phyloP scores from a whole-genome alignment of 2,329 filamentous ascomycete genomes.

The Xylariomycetidae sp. region DNA sequence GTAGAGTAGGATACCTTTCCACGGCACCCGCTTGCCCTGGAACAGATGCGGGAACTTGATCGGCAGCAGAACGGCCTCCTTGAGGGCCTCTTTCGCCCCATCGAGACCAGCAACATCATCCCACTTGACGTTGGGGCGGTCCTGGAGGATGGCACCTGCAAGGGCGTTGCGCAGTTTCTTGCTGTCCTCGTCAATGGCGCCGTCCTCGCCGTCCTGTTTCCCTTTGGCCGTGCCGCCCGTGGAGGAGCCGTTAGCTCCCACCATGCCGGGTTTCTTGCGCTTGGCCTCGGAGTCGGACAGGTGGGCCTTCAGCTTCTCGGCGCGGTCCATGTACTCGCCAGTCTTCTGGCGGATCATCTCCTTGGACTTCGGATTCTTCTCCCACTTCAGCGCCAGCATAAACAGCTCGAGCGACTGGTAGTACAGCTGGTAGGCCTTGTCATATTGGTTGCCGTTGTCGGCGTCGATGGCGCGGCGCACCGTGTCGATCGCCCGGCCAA shows the following conservation, averaged over 20 bases:
- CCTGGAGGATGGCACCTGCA: slow-evolving; percentile 84
- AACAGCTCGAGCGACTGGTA: slow-evolving; percentile 95
- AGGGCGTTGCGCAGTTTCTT: slow-evolving; percentile 93
- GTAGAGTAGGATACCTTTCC: slow-evolving; percentile 96
- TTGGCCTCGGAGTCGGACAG: slow-evolving; percentile 68
- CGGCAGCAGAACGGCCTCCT: slow-evolving; percentile 94
- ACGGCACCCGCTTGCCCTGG: slow-evolving; percentile 90
- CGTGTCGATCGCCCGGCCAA: slow-evolving; percentile 91
- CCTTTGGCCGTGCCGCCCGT: slow-evolving; percentile 57
- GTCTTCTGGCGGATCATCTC: slow-evolving; percentile 96
- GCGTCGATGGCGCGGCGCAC: slow-evolving; percentile 97
- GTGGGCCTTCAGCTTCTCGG: slow-evolving; percentile 94
- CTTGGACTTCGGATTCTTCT: slow-evolving; percentile 96
- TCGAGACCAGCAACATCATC: slow-evolving; percentile 96
- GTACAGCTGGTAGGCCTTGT: slow-evolving; percentile 94
- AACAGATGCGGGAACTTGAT: slow-evolving; percentile 99
- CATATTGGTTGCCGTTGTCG: slow-evolving; percentile 93
- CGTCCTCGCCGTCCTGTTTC: slow-evolving; percentile 45
- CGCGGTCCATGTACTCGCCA: slow-evolving; percentile 95
- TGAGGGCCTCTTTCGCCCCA: slow-evolving; percentile 89
- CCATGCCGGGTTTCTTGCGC: slow-evolving; percentile 62
- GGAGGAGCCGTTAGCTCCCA: slow-evolving; percentile 66
- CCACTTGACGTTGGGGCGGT: slow-evolving; percentile 95
- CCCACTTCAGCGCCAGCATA: slow-evolving; percentile 98
- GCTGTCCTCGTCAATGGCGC: slow-evolving; percentile 73